Conservation (phyloP, 169 alveolate species). For the Amoebophrya sp. region DNA sequence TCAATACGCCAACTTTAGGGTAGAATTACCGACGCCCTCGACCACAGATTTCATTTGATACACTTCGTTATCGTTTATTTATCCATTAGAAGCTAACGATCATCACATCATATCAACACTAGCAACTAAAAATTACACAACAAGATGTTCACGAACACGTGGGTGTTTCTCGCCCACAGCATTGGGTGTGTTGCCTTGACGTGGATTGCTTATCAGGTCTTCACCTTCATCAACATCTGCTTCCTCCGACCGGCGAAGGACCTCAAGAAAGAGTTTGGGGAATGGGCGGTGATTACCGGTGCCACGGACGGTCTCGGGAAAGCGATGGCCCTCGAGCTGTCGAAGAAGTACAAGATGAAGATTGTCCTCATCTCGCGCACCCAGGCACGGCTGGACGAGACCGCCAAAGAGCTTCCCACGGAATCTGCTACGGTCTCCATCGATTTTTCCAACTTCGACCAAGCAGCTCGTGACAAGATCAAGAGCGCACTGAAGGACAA, state of each 20-base stretch:
- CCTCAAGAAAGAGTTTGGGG: constrained; percentile 39
- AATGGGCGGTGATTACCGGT: constrained; percentile 61
- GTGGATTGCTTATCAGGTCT: not conserved
- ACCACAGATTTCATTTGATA: too few relatives aligned
- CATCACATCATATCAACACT: too few relatives aligned
- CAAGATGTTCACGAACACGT: not conserved
- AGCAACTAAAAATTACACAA: too few relatives aligned
- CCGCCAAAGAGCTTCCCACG: constrained; percentile 9
- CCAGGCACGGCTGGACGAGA: constrained; percentile 24
- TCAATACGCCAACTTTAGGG: too few relatives aligned
- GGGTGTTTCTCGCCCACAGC: not conserved
- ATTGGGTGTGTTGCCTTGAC: not conserved
- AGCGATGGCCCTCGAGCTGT: constrained; percentile 54
- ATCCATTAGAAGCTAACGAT: too few relatives aligned
- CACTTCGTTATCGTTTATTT: too few relatives aligned
- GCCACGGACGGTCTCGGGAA: constrained; percentile 69
- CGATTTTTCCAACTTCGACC: constrained; percentile 21
- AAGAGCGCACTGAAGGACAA: not conserved
- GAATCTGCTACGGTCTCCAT: constrained; percentile 8
- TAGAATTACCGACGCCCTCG: too few relatives aligned
- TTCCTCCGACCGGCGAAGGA: constrained; percentile 19
- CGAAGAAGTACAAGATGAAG: not conserved
- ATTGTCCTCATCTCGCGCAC: constrained; percentile 34
- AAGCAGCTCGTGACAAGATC: not conserved
- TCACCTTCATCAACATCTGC: not conserved